phyloP scores from a whole-genome alignment of 192 early-diverging fungal species.

The Podila clonocystis region DNA sequence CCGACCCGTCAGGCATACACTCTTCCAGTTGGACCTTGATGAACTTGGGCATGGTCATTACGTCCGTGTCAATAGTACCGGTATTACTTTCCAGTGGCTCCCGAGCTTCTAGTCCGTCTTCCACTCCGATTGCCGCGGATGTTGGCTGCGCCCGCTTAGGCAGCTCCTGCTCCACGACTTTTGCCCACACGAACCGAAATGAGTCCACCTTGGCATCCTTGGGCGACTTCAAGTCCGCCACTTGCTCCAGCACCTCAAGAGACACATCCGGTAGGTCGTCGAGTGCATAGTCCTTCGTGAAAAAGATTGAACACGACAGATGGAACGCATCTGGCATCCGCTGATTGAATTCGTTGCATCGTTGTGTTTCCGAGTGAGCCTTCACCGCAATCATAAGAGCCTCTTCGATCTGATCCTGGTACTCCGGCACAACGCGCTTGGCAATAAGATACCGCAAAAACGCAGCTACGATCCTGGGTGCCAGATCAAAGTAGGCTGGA shows the following conservation, averaged over 20 bases:
- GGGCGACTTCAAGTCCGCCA: neutral
- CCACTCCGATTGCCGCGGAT: too few relatives aligned
- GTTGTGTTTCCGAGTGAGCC: constrained; percentile 12
- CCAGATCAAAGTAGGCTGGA: constrained; percentile 8
- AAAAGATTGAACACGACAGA: constrained; percentile 2
- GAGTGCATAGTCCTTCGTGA: neutral
- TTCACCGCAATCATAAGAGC: constrained; percentile 16
- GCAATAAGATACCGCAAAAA: constrained; percentile 27
- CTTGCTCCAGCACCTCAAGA: constrained; percentile 1
- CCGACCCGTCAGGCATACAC: neutral
- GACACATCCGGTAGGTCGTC: constrained; percentile 13
- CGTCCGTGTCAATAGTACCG: neutral
- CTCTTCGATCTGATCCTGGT: constrained; percentile 6
- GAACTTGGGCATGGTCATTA: neutral
- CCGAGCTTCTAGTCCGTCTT: too few relatives aligned
- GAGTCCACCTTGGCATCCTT: constrained; percentile 1
- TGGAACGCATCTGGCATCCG: constrained; percentile 21
- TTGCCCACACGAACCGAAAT: neutral
- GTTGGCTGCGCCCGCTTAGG: neutral
- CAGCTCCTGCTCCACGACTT: neutral
- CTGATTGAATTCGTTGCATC: constrained; percentile 25
- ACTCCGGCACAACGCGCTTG: constrained; percentile 30
- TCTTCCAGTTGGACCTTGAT: constrained; percentile 1
- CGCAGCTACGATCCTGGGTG: constrained; percentile 24
- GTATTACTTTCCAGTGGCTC: neutral